Percentiles rank a stretch among this genome's conserved stretches.
phyloP scores from a whole-genome alignment of 1,284 basidiomycete species.

The Peniophora sp. region DNA sequence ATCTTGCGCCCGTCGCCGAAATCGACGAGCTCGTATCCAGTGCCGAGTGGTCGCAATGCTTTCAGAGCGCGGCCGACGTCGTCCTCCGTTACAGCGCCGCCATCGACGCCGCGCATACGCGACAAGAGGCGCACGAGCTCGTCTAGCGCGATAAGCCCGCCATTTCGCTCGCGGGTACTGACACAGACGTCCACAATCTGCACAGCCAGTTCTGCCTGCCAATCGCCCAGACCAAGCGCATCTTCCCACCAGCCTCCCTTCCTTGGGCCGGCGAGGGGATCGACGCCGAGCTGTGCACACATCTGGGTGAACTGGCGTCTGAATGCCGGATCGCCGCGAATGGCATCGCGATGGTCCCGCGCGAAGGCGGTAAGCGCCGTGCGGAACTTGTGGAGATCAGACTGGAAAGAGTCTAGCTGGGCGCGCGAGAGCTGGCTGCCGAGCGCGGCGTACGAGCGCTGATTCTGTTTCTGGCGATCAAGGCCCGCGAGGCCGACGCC shows the following conservation, averaged over 20 bases:
- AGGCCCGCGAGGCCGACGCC: slow-evolving; percentile 73
- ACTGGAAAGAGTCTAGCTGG: slow-evolving; percentile 74
- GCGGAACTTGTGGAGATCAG: slow-evolving; percentile 83
- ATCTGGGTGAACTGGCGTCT: slow-evolving; percentile 92
- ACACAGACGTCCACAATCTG: slow-evolving; percentile 98
- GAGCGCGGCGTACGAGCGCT: slow-evolving; percentile 73
- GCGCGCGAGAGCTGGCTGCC: slow-evolving; percentile 71
- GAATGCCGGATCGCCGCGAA: slow-evolving; percentile 81
- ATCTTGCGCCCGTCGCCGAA: slow-evolving; percentile 58
- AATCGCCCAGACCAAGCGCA: slow-evolving; percentile 83
- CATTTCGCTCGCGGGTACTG: slow-evolving; percentile 80
- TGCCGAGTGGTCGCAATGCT: slow-evolving; percentile 79
- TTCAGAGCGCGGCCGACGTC: slow-evolving; percentile 85
- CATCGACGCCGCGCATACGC: slow-evolving; percentile 63
- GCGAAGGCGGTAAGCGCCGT: slow-evolving; percentile 78
- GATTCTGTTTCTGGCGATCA: slow-evolving; percentile 63
- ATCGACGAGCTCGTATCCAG: slow-evolving; percentile 82
- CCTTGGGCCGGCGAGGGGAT: slow-evolving; percentile 82
- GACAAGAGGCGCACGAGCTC: slow-evolving; percentile 79
- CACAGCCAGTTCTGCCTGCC: slow-evolving; percentile 93
- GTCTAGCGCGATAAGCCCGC: slow-evolving; percentile 85
- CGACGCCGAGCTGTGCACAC: slow-evolving; percentile 93
- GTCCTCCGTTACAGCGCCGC: slow-evolving; percentile 66
- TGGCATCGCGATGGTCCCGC: slow-evolving; percentile 75
- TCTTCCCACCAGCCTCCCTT: slow-evolving; percentile 90